Evolutionary conservation across 805 yeast genomes (phyloP), one percentile per base, ranked within the genome.

Genomic region (Metschnikowia proteae): DNA sequence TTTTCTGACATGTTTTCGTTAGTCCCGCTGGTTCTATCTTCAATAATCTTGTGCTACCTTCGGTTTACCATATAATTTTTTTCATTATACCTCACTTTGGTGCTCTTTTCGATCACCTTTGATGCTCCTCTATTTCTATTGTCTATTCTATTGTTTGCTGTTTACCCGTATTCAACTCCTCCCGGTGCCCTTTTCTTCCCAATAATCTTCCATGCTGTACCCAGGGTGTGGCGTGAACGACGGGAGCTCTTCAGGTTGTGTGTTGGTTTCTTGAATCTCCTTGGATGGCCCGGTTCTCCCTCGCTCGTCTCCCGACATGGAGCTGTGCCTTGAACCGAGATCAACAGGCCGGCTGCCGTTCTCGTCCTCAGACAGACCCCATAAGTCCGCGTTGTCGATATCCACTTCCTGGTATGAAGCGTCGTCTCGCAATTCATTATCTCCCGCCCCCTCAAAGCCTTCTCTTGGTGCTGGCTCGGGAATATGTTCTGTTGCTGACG

Each of bases 211-310:
- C 6, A 48, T 47, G 11, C 58, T 56, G 55, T 70, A 79, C 3
- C 81, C 81, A 0, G 80, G 75, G 48, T 68, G 70, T 4, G 73
- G 71, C 38, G 65, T 65, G 54, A 79, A 79, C 2, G 71, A 66
- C 9, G 80, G 79, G 1, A 76, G 78, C 28, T 44, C 54, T 13
- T 50, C 47, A 2, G 31, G 25, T 3, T 38, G 26, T 11, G 4
- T 36, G 17, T 4, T 7, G 17, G 23, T 33, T 33, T 11, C 23
- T 33, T 13, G 23, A 9, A 5, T 10, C 29, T 3, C 29, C 30
- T 27, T 26, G 7, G n/a, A 28, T 28, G 30, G 8, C 30, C 30
- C 8, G 30, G 17, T 17, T 17, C 17, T 17, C 17, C 17, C 17
- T 17, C 17, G 17, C 17, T 17, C 17, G 17, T 17, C 17, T 17